Evolutionary conservation across 768 basidiomycete species (phyloP), one percentile per base, ranked within the genome.

Genomic region (Lactarius trivialis): DNA sequence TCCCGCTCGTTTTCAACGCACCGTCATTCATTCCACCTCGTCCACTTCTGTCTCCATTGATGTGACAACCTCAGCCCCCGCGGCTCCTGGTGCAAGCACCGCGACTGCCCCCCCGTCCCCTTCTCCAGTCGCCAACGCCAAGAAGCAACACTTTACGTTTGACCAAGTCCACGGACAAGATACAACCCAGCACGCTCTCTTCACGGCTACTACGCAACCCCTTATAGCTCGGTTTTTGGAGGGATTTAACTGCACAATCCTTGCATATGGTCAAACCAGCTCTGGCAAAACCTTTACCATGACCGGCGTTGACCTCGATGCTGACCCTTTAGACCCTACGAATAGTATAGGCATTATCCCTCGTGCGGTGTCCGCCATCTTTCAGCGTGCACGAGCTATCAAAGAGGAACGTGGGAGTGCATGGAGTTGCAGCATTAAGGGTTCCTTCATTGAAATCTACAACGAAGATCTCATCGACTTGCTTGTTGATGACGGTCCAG

Each of bases 381-480:
- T 98, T 72, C 75, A 85, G 14, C 78, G 82, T 51, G 88, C 90
- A 49, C 84, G 82, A 69, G 85, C 89, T 72, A 77, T 88, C 58
- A 91, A 84, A 75, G 88, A 85, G 70, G 87, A 86, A 71, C 85
- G 91, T 33, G 84, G 79, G 39, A 79, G 79, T 64, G 76, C 84
- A 45, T 96, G 90, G 92, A 88, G 81, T 61, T 93, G 79, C 71
- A 82, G 73, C 66, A 76, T 93, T 71, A 94, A 91, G 75, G 90
- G 90, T 55, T 93, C 91, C 26, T 99, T 96, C 78, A 86, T 99
- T 66, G 97, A 99, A 80, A 84, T 99, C 57, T 98, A 99, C 76
- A 98, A 99, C 75, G 97, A 99, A 77, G 97, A 99, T 76, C 83
- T 99, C 56, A 91, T 98, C 72, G 97, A 99, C 78, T 80, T 99